These are phyloP conservation scores for Chlorella sp. DNA, from an alignment of 139 green algal genomes.

Conservation along the genomic window DNA sequence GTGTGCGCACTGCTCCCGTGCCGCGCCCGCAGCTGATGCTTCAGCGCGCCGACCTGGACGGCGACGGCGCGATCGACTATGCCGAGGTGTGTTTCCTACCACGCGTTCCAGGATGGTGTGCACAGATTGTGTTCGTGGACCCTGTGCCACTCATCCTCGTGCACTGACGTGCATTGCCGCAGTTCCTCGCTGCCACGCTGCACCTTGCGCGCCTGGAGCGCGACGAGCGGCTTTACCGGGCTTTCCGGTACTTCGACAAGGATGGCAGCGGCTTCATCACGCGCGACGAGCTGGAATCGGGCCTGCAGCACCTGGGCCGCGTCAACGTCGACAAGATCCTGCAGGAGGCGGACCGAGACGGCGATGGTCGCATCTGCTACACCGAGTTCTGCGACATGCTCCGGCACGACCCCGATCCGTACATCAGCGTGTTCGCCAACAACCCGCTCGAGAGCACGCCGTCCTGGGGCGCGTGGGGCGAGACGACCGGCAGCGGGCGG, in stretches of 20 bases:
- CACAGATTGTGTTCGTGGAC: no score
- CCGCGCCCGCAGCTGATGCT: conserved; percentile 13
- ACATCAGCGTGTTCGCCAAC: neutral
- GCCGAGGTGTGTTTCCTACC: no score
- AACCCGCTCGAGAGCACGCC: no score
- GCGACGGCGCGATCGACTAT: conserved; percentile 24
- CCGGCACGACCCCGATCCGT: neutral
- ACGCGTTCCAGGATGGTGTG: no score
- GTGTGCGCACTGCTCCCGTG: no score
- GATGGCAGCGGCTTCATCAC: conserved; percentile 42
- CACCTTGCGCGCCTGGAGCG: conserved; percentile 21
- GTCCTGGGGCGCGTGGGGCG: conserved; percentile 6
- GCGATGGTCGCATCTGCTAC: conserved; percentile 26
- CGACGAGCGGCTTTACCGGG: conserved; percentile 20
- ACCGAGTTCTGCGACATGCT: conserved; percentile 29
- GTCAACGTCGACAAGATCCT: conserved; percentile 13
- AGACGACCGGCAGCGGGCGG: conserved; percentile 1
- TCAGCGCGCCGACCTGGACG: conserved; percentile 8
- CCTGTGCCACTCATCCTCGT: no score
- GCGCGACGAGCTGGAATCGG: conserved; percentile 13
- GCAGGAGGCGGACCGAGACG: conserved; percentile 12
- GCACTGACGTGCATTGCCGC: no score
- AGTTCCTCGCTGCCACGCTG: conserved; percentile 11
- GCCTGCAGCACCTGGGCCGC: conserved; percentile 7
- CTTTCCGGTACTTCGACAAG: conserved; percentile 34